These are phyloP conservation scores for Hypholoma sublateritium DNA, from an alignment of 768 basidiomycete genomes.

Conservation along the genomic window DNA sequence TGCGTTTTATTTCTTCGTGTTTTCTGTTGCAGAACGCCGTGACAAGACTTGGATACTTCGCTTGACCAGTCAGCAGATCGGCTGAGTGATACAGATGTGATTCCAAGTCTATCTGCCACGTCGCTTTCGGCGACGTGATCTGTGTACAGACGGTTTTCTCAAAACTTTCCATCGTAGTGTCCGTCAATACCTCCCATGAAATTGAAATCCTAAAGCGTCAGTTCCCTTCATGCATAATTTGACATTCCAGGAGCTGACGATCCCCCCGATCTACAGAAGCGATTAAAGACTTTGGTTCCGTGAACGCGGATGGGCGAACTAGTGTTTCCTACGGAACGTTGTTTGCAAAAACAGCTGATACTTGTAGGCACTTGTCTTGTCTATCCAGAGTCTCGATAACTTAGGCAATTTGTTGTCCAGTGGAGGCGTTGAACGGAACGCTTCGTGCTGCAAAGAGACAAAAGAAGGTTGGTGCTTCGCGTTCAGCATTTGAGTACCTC, in stretches of 20 bases:
- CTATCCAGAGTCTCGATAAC: not conserved
- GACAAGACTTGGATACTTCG: not conserved
- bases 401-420: constrained; percentile 19
- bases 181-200: constrained; percentile 34
- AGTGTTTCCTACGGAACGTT: constrained; percentile 42
- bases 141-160: not conserved
- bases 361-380: constrained; percentile 28
- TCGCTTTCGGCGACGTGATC: too few relatives aligned
- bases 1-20: not conserved
- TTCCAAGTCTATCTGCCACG: too few relatives aligned
- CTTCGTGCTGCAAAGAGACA: constrained; percentile 44
- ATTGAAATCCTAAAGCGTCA: constrained; percentile 35
- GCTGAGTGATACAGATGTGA: too few relatives aligned
- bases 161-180: constrained; percentile 11
- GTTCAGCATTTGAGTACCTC: not conserved
- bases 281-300: constrained; percentile 41
- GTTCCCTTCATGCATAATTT: not conserved
- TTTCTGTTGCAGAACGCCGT: not conserved
- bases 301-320: constrained; percentile 36
- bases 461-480: constrained; percentile 34
- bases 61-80: not conserved
- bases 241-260: not conserved
- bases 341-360: constrained; percentile 48
- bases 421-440: constrained; percentile 51
- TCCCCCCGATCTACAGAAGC: constrained; percentile 28